Evolutionary conservation across 176 grass and related monocot genomes (phyloP).

Genomic region (Phragmites australis): DNA sequence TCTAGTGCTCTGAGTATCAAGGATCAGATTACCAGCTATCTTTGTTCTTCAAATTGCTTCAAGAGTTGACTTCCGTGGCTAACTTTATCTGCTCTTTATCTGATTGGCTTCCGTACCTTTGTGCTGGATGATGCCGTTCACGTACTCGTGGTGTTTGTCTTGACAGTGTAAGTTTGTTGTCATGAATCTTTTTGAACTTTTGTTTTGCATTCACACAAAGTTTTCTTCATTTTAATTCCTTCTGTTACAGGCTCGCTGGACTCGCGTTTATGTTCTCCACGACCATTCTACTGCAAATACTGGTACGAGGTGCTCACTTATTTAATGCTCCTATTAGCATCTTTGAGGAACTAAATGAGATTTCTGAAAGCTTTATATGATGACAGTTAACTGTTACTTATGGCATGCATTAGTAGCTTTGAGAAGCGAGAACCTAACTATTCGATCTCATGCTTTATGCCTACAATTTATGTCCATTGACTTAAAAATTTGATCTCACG

Average conservation of each 20-base stretch:
- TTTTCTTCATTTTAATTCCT: background rate
- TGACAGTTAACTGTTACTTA: background rate
- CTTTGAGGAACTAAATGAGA: background rate
- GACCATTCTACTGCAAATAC: constrained; percentile 87
- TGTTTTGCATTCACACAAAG: background rate
- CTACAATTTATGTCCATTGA: background rate
- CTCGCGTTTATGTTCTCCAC: constrained; percentile 97
- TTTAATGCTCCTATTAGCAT: background rate
- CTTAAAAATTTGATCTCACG: background rate
- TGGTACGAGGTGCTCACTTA: constrained; percentile 49
- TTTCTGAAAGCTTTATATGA: background rate
- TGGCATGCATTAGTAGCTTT: background rate
- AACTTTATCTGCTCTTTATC: background rate
- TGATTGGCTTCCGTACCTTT: constrained; percentile 12
- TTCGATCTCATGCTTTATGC: background rate
- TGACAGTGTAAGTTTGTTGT: constrained; percentile 38
- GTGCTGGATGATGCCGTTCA: constrained; percentile 26
- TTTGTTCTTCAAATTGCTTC: constrained; percentile 12
- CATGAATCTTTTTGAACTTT: background rate
- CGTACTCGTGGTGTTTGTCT: constrained; percentile 11
- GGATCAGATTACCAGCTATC: background rate
- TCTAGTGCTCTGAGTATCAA: background rate
- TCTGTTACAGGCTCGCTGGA: constrained; percentile 72
- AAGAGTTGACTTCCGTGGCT: background rate
- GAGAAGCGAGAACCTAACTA: background rate